phyloP scores from a whole-genome alignment of 805 yeast species.

The Candida rishiriensis region DNA sequence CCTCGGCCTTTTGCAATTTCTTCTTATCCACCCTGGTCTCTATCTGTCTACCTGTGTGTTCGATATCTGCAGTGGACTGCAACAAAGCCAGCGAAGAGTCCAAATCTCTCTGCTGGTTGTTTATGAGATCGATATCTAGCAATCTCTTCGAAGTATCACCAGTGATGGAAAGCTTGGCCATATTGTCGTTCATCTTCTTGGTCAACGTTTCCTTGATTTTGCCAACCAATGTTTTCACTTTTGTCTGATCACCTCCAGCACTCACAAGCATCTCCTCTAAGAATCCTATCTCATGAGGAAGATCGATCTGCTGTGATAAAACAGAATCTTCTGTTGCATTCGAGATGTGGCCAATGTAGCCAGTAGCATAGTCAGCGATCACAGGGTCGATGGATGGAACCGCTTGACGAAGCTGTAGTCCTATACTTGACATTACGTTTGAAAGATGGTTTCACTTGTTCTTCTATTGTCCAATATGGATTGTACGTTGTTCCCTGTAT shows the following conservation, averaged over 20 bases:
- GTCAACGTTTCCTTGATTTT: conserved; percentile 45
- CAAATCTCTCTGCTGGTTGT: conserved; percentile 66
- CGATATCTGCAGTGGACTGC: conserved; percentile 80
- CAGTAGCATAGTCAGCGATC: conserved; percentile 86
- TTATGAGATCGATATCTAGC: conserved; percentile 68
- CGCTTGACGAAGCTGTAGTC: conserved; percentile 71
- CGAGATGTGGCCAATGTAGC: conserved; percentile 83
- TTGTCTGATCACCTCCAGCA: conserved; percentile 74
- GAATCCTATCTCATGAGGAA: conserved; percentile 64
- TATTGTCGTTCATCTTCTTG: conserved; percentile 56
- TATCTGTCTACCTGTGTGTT: conserved; percentile 85
- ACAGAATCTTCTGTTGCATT: conserved; percentile 76
- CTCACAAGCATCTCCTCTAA: conserved; percentile 59
- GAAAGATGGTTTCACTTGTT: not conserved
- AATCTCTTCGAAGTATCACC: conserved; percentile 88
- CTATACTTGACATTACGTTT: conserved; percentile 30
- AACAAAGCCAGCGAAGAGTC: conserved; percentile 72
- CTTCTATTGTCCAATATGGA: too few relatives aligned
- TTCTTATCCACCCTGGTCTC: conserved; percentile 94
- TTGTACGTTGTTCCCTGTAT: too few relatives aligned
- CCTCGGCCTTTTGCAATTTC: conserved; percentile 95
- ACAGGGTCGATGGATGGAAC: conserved; percentile 83
- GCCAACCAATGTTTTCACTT: conserved; percentile 46
- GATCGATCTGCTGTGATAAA: conserved; percentile 65
- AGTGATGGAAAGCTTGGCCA: conserved; percentile 69